These are phyloP conservation scores for Solanum ossicruentum DNA, from an alignment of 257 asterid genomes.

Conservation along the genomic window DNA sequence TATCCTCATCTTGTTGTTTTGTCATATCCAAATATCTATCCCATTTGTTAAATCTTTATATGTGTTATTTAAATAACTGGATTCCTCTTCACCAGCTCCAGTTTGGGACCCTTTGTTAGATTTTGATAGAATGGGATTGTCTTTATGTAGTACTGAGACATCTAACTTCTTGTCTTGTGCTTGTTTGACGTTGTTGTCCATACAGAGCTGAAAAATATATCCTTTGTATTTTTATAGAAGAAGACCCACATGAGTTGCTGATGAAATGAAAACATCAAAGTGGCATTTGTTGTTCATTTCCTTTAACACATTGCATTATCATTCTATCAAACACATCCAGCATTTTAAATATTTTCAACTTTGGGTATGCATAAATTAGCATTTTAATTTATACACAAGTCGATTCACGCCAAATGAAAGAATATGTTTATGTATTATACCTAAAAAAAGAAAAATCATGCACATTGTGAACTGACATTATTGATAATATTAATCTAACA, in stretches of 20 bases:
- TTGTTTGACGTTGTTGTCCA: background rate
- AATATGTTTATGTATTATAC: no score
- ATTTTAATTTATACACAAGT: background rate
- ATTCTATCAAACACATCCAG: background rate
- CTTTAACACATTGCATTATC: background rate
- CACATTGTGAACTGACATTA: background rate
- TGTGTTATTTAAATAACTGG: constrained; percentile 21
- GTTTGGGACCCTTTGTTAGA: background rate
- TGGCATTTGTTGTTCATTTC: background rate
- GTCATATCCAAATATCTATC: background rate
- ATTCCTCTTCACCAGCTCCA: constrained; percentile 27
- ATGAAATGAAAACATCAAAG: background rate
- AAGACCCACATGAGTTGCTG: background rate
- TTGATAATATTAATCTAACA: background rate
- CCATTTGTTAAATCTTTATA: background rate
- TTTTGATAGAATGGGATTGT: background rate
- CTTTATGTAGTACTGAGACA: background rate
- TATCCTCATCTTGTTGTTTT: background rate
- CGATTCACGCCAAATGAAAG: no score
- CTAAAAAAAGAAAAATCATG: no score
- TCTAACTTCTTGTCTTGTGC: background rate
- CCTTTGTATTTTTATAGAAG: background rate
- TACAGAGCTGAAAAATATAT: background rate
- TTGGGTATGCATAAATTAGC: background rate
- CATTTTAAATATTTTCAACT: background rate